Percentiles rank a stretch among this genome's conserved stretches.
Evolutionary conservation across 257 asterid species (phyloP).

Genomic region (Coffea eugenioides): DNA sequence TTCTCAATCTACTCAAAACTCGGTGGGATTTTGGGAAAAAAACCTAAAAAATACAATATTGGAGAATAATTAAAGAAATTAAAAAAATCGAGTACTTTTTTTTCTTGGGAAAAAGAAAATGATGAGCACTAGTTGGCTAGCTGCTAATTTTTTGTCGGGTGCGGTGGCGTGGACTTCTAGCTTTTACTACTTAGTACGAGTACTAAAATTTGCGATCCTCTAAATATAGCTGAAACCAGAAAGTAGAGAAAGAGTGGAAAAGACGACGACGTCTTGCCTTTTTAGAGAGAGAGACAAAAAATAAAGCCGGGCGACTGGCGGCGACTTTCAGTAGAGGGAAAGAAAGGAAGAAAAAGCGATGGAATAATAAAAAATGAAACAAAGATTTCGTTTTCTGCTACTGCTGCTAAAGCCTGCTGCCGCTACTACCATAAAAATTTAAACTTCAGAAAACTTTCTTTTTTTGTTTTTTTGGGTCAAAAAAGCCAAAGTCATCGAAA

Average conservation of each 20-base stretch:
- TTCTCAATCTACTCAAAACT: too few species aligned
- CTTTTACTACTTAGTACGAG: too few species aligned
- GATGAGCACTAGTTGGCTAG: too few species aligned
- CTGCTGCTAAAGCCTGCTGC: background rate
- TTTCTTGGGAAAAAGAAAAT: too few species aligned
- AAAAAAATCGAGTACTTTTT: background rate
- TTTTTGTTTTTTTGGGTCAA: too few species aligned
- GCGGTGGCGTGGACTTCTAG: too few species aligned
- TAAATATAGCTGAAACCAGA: background rate
- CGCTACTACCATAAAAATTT: background rate
- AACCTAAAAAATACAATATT: too few species aligned
- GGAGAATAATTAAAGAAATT: background rate
- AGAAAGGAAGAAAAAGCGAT: background rate
- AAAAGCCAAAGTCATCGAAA: slow-evolving; percentile 20
- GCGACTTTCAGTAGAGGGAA: slow-evolving; percentile 19
- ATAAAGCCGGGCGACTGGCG: background rate
- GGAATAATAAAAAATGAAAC: slow-evolving; percentile 3
- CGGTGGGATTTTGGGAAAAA: too few species aligned
- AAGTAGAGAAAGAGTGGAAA: slow-evolving; percentile 6
- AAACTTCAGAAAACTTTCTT: background rate
- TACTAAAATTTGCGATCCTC: slow-evolving; percentile 1
- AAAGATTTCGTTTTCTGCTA: background rate
- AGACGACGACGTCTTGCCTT: slow-evolving; percentile 24
- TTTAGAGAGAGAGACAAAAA: background rate
- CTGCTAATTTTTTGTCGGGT: too few species aligned